Base-by-base conservation (phyloP, 164 flowering plant genomes). In the Dillenia suffruticosa region DNA sequence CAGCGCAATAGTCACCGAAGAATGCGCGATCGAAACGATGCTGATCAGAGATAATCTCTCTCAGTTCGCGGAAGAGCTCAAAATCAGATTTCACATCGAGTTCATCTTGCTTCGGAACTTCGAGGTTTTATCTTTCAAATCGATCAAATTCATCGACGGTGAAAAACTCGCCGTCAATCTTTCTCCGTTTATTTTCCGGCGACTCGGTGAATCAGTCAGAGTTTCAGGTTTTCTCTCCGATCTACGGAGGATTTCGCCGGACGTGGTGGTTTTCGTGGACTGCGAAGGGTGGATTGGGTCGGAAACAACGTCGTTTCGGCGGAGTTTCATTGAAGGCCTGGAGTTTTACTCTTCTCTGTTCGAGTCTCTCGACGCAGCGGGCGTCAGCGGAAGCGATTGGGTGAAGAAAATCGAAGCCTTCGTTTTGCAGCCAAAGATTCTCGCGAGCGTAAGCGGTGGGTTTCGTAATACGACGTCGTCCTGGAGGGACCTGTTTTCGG, bases 341-440 rank as follows among this genome's bases (percentile, higher is more conserved):
- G 88, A 86, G 61, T 84, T 77, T 70, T 92, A 86, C 76, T 61
- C 90, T n/a, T 62, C 78, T 46, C 44, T 89, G 67, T 59, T 90
- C n/a, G 93, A 90, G 63, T 88, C 96, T 12, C 69, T 90, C 44
- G 96, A 90, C 54, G 96, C 88, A 12, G 82, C 84, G 2, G 60
- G 65, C 57, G 56, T 71, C 9, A 55, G 76, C 0, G 71, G 76
- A 13, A 45, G 66, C 5, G 87, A 89, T 11, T 73, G 82, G 79
- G 68, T 69, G 54, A 62, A 80, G 70, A 83, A 69, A 67, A 85
- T 92, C 6, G 98, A 92, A 78, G 70, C 44, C 62, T 79, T 59
- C 32, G 59, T 92, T 51, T 19, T 92, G 45, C 76, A 70, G 54
- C 96, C 92, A 49, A 88, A 69, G 78, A 88, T 90, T 0, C 3